Evolutionary conservation across 768 basidiomycete species (phyloP), one percentile per base, ranked within the genome.

Genomic region (Leccinum pellstonianum): DNA sequence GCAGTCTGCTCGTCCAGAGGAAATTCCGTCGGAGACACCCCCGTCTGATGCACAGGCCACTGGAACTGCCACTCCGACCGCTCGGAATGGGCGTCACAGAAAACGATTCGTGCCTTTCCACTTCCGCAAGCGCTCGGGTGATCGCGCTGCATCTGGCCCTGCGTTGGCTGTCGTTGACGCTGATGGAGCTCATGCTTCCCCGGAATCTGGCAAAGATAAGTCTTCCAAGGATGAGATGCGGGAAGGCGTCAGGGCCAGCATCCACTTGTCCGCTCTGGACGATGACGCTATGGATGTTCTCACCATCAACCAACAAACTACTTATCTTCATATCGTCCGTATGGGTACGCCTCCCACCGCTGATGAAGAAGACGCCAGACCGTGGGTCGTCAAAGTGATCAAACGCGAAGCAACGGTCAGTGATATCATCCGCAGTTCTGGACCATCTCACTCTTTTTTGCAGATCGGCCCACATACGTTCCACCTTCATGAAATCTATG

Each of bases 381-480:
- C 91, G 3, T 98, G 93, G 93, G 86, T 95, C 19, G 91, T 96
- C 70, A 91, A 88, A 70, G 95, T 98, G 41, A 87, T 95, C 58
- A 91, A 94, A 71, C 84, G 95, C 48, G 95, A 98, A 73, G 95
- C 95, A 33, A 87, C 87, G 56, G 87, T 87, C 51, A 61, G 82
- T 60, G 58, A 55, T 56, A 52, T 49, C 21, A 43, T 43, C 6
- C n/a, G 52, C 51, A 14, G 21, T 21, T 52, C 17, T 49, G 49
- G 43, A 51, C 47, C 37, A 3, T 61, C 61, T 37, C 56, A 46
- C 12, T 8, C n/a, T 21, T 56, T 35, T 33, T 58, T 29, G 27
- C n/a, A 90, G 87, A 97, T 98, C 68, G 95, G 95, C 3, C 82
- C 88, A 5, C 93, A 95, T 69, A 93, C 93, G 0, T 98, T 98